Evolutionary conservation across 129 eudicot genomes (phyloP), one percentile per base, ranked within the genome.

Genomic region (Lonicera japonica): DNA sequence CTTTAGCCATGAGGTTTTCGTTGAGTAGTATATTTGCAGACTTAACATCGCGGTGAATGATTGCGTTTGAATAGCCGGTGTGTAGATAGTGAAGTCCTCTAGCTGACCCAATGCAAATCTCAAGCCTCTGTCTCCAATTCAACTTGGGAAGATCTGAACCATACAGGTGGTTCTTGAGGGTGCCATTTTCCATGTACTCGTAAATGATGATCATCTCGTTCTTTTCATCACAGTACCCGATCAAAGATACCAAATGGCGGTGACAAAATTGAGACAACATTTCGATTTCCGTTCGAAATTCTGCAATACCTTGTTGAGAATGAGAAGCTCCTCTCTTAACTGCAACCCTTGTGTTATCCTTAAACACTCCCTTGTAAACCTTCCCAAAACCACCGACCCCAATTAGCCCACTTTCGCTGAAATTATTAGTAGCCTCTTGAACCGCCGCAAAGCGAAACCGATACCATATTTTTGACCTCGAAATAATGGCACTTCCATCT

Each of bases 381-480:
- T 86, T 86, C 24, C 95, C 95, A 63, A 86, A 86, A 55, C 95
- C 95, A 14, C 95, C 95, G 46, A 82, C 48, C 11, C 95, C 95
- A 50, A 86, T 77, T 10, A 86, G 50, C 57, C 77, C 58, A 25
- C 72, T 66, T 40, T 79, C 89, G 70, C 75, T 77, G 56, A 82
- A 86, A 24, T 66, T 71, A 50, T 80, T 74, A 0, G 95, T 86
- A 39, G 95, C 95, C 70, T 86, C 89, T 57, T 69, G 75, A 58
- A 86, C 64, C 43, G 75, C 86, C 21, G 63, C 71, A 36, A 86
- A 67, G 8, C 86, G 82, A 57, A 79, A 86, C 24, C 84, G 72
- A 52, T 82, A 86, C 45, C 82, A 86, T 15, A 76, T 65, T 65
- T 85, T 82, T 17, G 85, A 79, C 24, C 51, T 77, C 47, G 83